These are phyloP conservation scores for Hysterangium stoloniferum DNA, from an alignment of 768 basidiomycete genomes.

Conservation along the genomic window DNA sequence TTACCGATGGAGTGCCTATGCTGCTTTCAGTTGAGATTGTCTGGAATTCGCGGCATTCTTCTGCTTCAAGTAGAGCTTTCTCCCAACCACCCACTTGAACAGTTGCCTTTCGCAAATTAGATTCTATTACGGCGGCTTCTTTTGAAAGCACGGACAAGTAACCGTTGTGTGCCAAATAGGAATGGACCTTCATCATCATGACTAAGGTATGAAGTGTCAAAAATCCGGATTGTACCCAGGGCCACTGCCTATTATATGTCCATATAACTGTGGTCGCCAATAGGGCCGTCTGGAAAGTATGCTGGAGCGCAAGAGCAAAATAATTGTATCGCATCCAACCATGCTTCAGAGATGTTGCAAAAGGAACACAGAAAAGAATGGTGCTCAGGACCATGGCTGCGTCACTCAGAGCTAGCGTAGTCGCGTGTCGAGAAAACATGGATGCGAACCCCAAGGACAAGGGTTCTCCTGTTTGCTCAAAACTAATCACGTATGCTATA, in stretches of 20 bases:
- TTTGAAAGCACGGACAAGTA: slow-evolving; percentile 53
- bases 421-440: slow-evolving; percentile 80
- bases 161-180: slow-evolving; percentile 85
- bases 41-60: slow-evolving; percentile 30
- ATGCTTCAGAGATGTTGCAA: slow-evolving; percentile 65
- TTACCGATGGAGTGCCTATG: slow-evolving; percentile 21
- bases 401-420: slow-evolving; percentile 78
- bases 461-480: slow-evolving; percentile 70
- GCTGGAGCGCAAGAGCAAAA: slow-evolving; percentile 72
- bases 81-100: slow-evolving; percentile 60
- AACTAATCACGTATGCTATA: slow-evolving; percentile 53
- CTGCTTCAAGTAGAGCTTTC: slow-evolving; percentile 46
- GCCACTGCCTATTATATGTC: slow-evolving; percentile 93
- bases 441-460: slow-evolving; percentile 75
- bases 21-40: slow-evolving; percentile 22
- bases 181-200: slow-evolving; percentile 96
- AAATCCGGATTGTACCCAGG: slow-evolving; percentile 95
- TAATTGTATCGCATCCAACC: slow-evolving; percentile 81
- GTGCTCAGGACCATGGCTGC: slow-evolving; percentile 72
- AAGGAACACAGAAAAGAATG: slow-evolving; percentile 65
- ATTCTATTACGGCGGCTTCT: slow-evolving; percentile 37
- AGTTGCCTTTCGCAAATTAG: slow-evolving; percentile 40
- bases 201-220: slow-evolving; percentile 82
- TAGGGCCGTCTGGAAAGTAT: slow-evolving; percentile 65
- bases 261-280: slow-evolving; percentile 73